A percentile compares a stretch with the other conserved stretches of the same genome.
Evolutionary conservation across 2,329 filamentous ascomycete genomes (phyloP).

Genomic region (Cryphonectria nitschkei): DNA sequence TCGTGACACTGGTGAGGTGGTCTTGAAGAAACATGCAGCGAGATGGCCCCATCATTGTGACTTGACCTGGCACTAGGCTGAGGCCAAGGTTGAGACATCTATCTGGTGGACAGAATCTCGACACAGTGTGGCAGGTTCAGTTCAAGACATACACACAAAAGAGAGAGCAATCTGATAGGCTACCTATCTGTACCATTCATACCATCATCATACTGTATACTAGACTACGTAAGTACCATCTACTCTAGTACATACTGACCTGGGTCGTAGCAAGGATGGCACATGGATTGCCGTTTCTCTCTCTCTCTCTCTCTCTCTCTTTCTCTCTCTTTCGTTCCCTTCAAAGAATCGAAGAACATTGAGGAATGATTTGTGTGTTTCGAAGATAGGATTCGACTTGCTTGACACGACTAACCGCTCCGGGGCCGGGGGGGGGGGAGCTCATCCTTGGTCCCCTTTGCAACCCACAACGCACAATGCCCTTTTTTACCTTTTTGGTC

Average conservation of each 20-base stretch:
- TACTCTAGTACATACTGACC: not conserved
- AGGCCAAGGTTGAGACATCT: constrained; percentile 1
- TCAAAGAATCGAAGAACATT: constrained; percentile 16
- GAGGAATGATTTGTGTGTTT: constrained; percentile 9
- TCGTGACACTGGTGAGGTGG: constrained; percentile 5
- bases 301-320: not conserved
- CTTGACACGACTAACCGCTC: not conserved
- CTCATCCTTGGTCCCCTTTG: not conserved
- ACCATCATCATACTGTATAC: not conserved
- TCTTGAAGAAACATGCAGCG: not conserved
- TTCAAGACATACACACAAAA: not conserved
- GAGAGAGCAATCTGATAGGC: not conserved
- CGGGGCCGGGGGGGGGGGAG: not conserved
- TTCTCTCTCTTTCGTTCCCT: not conserved
- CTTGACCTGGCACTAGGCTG: constrained; percentile 1
- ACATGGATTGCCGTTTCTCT: not conserved
- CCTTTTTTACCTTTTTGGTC: not conserved
- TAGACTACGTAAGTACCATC: not conserved
- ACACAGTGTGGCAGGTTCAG: not conserved
- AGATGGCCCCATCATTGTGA: constrained; percentile 14
- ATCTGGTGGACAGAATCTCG: not conserved
- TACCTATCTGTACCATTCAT: not conserved
- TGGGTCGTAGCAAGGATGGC: not conserved
- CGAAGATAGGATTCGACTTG: constrained; percentile 1
- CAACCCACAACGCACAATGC: not conserved